Evolutionary conservation across 1,284 basidiomycete genomes (phyloP).

Genomic region (Cryptococcus amylolentus): DNA sequence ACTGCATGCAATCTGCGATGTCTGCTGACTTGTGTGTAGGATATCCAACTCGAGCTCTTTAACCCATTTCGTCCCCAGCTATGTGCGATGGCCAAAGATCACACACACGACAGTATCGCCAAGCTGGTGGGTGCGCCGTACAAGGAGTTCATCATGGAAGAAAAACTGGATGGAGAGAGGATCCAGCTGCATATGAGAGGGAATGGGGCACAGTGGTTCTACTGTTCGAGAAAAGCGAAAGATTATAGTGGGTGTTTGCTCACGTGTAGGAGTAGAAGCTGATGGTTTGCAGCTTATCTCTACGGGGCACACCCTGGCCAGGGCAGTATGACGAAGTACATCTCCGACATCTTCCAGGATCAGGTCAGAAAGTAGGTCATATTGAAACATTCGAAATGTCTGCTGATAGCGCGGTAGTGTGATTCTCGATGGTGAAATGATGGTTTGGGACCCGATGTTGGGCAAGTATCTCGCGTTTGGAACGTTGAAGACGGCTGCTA

Average conservation of each 20-base stretch:
- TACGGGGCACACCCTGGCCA: conserved; percentile 76
- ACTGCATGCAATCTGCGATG: neutral
- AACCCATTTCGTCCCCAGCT: conserved; percentile 87
- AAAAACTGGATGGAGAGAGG: conserved; percentile 91
- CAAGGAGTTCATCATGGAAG: conserved; percentile 79
- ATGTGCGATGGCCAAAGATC: conserved; percentile 72
- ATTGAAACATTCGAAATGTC: neutral
- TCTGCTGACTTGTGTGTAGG: conserved; percentile 51
- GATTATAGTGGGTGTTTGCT: conserved; percentile 64
- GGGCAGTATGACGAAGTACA: conserved; percentile 81
- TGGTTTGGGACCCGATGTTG: conserved; percentile 88
- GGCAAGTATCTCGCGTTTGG: conserved; percentile 86
- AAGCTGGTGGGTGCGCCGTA: conserved; percentile 67
- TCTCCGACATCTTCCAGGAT: conserved; percentile 67
- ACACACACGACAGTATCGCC: conserved; percentile 72
- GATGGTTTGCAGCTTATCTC: conserved; percentile 55
- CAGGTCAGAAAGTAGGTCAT: conserved; percentile 70
- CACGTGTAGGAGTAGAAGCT: neutral
- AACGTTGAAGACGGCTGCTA: conserved; percentile 81
- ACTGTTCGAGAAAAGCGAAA: conserved; percentile 88
- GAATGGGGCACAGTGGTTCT: conserved; percentile 70
- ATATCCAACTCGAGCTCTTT: conserved; percentile 75
- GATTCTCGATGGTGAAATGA: conserved; percentile 92
- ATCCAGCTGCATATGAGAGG: conserved; percentile 90
- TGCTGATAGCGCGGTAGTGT: conserved; percentile 56